Base-by-base conservation (phyloP, 768 basidiomycete genomes). In the Lactarius hengduanensis region DNA sequence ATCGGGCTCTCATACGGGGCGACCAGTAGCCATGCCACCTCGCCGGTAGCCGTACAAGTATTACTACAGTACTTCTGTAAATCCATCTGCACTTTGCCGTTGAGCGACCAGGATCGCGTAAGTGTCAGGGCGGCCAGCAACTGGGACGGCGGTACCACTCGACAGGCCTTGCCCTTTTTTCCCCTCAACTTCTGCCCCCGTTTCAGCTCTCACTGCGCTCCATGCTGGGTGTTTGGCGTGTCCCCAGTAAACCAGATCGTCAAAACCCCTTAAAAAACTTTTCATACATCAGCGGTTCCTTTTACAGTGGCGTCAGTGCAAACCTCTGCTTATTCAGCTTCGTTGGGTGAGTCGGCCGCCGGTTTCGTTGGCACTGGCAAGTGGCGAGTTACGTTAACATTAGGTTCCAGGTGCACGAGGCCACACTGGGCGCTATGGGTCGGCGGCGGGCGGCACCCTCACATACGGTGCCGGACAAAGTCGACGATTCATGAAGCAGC, bases 51-150 rank as follows among this genome's bases (percentile, higher is more conserved):
- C 10, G 10, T 53, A 26, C 26, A 2, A 22, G 11, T 50, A 50
- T 50, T 50, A 50, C 22, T 50, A 50, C 34, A 34, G 34, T 9
- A 34, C 34, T 8, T 10, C 50, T 53, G 50, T 53, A 53, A 26
- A 53, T 53, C 50, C 50, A 53, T 53, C 50, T 53, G 26, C 50
- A 53, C 50, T 28, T 26, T 26, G 22, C 50, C 50, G 50, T 53
- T 53, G 22, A 53, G 26, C 50, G 50, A 53, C 50, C 50, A 53
- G 5, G 22, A 15, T 53, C 50, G 50, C 50, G 50, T 53, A 53
- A 53, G 50, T 26, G 15, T 53, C 50, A 53, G 50, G 50, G 50
- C 50, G 26, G 43, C 43, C 41, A 41, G 41, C 16, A n/a, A 45
- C 43, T 45, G 18, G 43, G 50, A 6, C 13, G 13, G 50, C 4